Base-by-base conservation (phyloP, 2,329 filamentous ascomycete species). In the Microdochium nivale region DNA sequence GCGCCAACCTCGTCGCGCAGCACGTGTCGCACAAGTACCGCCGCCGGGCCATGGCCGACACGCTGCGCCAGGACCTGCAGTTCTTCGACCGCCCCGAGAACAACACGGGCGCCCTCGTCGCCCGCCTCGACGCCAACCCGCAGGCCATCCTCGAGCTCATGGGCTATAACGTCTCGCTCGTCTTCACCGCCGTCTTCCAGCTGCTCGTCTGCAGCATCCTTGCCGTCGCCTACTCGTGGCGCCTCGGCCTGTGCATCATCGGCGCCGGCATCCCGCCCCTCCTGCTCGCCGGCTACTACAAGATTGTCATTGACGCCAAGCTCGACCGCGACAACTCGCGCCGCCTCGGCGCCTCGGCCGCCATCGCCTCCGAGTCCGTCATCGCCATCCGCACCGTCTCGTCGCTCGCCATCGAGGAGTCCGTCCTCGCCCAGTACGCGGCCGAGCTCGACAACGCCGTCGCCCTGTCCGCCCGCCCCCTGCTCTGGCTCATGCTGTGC, bases 81-180 rank as follows among this genome's bases (percentile, higher is more conserved):
- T 70, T 69, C 52, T 70, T 69, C 32, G 67, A 70, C 37, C 56
- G 60, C 0, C 54, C 60, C 0, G 62, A 65, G 25, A 67, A 69
- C 54, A 61, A 62, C 5, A 60, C 62, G 0, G 69, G 68, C 0
- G 61, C 68, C 1, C 55, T 72, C 10, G 59, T 61, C 2, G 62
- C 62, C 24, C 60, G 61, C 2, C 52, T 70, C 1, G 63, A 65
- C 0, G 60, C 61, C 0, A 52, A 65, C 1, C 62, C 69, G 1
- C 65, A 73, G 25, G 73, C 70, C 1, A 65, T 78, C 2, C 63
- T 73, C 7, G 74, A 77, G 33, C 62, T 79, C 2, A 65, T 77
- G 47, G 68, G 70, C 2, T 60, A 68, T 47, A 78, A 70, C 43
- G 56, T 76, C 7, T 65, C 62, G 1, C 53, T 76, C 5, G 67